These are phyloP conservation scores for Colletotrichum sp. DNA, from an alignment of 2,329 filamentous ascomycete species.

Conservation along the genomic window DNA sequence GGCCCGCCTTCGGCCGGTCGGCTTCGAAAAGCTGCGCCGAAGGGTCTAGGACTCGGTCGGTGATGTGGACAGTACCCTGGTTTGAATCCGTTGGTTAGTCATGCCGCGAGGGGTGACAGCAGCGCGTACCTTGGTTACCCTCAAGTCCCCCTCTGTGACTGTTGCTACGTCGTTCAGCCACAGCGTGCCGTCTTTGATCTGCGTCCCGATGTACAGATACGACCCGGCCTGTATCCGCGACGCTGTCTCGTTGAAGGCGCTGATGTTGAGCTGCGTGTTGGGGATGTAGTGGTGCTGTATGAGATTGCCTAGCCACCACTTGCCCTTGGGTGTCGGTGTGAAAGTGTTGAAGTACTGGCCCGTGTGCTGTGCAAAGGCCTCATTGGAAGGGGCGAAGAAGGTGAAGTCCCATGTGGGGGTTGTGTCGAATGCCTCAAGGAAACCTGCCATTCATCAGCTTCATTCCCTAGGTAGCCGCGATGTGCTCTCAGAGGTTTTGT, in stretches of 20 bases:
- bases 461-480: background rate
- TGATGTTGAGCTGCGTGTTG: constrained; percentile 24
- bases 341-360: constrained; percentile 30
- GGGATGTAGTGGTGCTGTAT: constrained; percentile 30
- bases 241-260: constrained; percentile 25
- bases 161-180: constrained; percentile 28
- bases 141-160: constrained; percentile 8
- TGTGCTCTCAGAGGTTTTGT: background rate
- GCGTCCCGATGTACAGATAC: constrained; percentile 28
- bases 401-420: constrained; percentile 30
- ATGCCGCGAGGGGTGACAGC: background rate
- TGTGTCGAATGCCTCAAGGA: constrained; percentile 31
- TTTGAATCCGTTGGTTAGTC: background rate
- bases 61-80: constrained; percentile 27
- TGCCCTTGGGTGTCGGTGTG: constrained; percentile 28
- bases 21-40: constrained; percentile 28
- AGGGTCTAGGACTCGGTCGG: constrained; percentile 28
- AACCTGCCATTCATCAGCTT: constrained; percentile 22
- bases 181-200: constrained; percentile 21
- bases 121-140: background rate
- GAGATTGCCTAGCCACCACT: constrained; percentile 31
- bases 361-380: constrained; percentile 30
- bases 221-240: constrained; percentile 28
- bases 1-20: constrained; percentile 25
- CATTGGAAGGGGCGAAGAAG: constrained; percentile 34